Evolutionary conservation across 305 asterid genomes (phyloP).

Genomic region (Solanum hybrid): DNA sequence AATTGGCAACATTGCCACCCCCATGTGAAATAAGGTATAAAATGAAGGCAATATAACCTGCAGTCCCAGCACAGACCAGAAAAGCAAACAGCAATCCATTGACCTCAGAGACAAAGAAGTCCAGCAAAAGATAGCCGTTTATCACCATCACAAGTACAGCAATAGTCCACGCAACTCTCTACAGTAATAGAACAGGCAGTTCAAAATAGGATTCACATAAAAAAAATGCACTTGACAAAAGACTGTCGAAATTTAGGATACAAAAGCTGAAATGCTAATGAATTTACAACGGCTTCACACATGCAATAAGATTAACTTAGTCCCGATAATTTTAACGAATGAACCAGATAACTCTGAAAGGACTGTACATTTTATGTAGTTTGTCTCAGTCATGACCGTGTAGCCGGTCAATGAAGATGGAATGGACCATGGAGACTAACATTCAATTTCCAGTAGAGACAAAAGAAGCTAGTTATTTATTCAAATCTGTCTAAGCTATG

Average conservation of each 20-base stretch:
- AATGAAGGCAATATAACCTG: conserved; percentile 56
- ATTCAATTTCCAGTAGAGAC: neutral
- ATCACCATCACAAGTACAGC: conserved; percentile 84
- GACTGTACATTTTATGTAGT: neutral
- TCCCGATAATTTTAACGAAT: neutral
- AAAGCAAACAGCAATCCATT: conserved; percentile 48
- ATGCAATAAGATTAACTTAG: neutral
- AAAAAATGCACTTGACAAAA: neutral
- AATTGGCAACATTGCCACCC: conserved; percentile 30
- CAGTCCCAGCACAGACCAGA: conserved; percentile 42
- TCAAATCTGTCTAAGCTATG: neutral
- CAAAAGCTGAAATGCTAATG: neutral
- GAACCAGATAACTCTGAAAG: neutral
- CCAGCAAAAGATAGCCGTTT: conserved; percentile 82
- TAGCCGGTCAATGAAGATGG: neutral
- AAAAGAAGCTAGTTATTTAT: neutral
- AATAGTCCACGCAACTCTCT: conserved; percentile 85
- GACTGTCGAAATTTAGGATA: neutral
- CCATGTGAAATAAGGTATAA: conserved; percentile 61
- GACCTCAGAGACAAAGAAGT: conserved; percentile 72
- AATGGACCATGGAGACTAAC: neutral
- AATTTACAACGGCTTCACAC: neutral
- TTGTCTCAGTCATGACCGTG: neutral
- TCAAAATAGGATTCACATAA: neutral
- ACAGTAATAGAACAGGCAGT: conserved; percentile 5